Evolutionary conservation across 164 flowering plant genomes (phyloP).

Genomic region (Nymphaea thermarum): DNA sequence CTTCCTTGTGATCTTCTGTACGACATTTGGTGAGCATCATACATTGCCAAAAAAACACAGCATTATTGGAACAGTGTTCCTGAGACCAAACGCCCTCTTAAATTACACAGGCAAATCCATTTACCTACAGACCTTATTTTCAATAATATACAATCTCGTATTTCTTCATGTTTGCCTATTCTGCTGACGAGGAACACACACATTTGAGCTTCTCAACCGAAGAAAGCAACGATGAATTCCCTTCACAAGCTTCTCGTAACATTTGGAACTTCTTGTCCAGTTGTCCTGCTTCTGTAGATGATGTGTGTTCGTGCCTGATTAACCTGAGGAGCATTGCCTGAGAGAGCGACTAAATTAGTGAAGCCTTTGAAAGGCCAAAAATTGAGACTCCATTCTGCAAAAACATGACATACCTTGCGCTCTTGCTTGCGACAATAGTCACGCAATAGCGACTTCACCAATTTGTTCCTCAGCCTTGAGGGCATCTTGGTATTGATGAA

Average conservation of each 20-base stretch:
- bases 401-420: conserved; percentile 49
- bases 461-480: conserved; percentile 26
- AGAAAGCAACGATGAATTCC: conserved; percentile 36
- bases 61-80: too few species aligned
- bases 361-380: background rate
- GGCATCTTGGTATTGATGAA: conserved; percentile 17
- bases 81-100: too few species aligned
- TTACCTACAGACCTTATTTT: too few species aligned
- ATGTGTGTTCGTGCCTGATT: conserved; percentile 24
- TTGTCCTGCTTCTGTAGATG: conserved; percentile 6
- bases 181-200: background rate
- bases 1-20: too few species aligned
- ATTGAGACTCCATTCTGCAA: background rate
- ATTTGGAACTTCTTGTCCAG: conserved; percentile 34
- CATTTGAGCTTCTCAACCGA: conserved; percentile 45
- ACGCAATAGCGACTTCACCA: conserved; percentile 59
- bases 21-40: too few species aligned
- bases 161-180: background rate
- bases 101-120: too few species aligned
- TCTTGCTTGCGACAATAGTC: conserved; percentile 50
- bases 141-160: background rate
- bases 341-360: background rate
- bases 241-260: conserved; percentile 58
- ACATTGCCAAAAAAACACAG: too few species aligned
- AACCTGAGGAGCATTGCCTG: conserved; percentile 69